A percentile compares a stretch with the other conserved stretches of the same genome.
These are phyloP conservation scores for Pythium guiyangense DNA, from an alignment of 352 stramenopile genomes.

Conservation along the genomic window DNA sequence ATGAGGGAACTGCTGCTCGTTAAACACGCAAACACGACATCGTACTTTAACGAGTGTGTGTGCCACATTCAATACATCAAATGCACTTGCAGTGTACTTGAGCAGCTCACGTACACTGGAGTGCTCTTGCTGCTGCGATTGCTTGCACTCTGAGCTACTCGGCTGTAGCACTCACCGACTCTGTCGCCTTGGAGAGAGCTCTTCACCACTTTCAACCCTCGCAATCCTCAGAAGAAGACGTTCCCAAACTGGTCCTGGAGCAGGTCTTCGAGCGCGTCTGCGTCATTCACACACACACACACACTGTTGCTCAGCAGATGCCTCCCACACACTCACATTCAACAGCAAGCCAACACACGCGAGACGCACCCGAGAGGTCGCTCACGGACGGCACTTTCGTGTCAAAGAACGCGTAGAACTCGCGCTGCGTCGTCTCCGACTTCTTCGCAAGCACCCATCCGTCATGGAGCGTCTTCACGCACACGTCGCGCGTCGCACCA, in stretches of 20 bases:
- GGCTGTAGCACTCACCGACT: too few relatives aligned
- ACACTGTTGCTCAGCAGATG: neutral
- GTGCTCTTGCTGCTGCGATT: too few relatives aligned
- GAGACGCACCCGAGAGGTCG: constrained; percentile 41
- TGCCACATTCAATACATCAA: too few relatives aligned
- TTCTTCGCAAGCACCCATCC: constrained; percentile 58
- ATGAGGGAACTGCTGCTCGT: too few relatives aligned
- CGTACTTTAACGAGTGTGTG: too few relatives aligned
- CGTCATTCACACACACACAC: neutral
- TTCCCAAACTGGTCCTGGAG: constrained; percentile 52
- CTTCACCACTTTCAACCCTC: too few relatives aligned
- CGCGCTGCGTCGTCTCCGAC: constrained; percentile 34
- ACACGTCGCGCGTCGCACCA: constrained; percentile 36
- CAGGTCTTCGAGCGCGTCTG: constrained; percentile 44
- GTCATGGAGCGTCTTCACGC: constrained; percentile 46
- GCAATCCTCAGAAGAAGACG: constrained; percentile 34
- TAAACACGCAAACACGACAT: too few relatives aligned
- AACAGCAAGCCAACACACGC: neutral
- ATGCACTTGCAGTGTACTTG: too few relatives aligned
- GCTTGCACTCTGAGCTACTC: too few relatives aligned
- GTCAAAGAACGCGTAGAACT: constrained; percentile 61
- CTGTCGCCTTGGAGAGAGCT: too few relatives aligned
- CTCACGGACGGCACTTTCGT: constrained; percentile 51
- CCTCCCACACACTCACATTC: neutral
- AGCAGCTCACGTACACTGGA: too few relatives aligned